Conservation (phyloP, 805 yeast genomes). For the Metschnikowia chrysomelidarum region DNA sequence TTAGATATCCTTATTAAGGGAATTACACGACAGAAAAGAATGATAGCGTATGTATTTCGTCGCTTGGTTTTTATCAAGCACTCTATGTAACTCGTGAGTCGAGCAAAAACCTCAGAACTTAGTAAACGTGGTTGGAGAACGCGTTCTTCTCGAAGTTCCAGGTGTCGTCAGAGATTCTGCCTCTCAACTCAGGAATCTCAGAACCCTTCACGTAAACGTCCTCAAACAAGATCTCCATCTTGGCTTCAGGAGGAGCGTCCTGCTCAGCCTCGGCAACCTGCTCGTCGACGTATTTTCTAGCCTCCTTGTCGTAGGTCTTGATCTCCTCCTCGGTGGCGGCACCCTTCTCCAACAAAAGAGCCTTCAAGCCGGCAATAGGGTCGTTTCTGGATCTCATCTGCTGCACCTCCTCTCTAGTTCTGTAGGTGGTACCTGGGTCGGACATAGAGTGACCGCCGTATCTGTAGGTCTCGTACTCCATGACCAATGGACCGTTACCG, state of each 20-base stretch:
- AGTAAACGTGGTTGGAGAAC: conserved; percentile 47
- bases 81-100: no score
- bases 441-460: conserved; percentile 99
- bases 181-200: conserved; percentile 90
- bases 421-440: conserved; percentile 99
- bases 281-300: conserved; percentile 92
- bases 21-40: no score
- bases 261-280: conserved; percentile 93
- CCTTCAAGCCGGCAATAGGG: conserved; percentile 95
- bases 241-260: conserved; percentile 93
- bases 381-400: conserved; percentile 98
- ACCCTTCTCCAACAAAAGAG: conserved; percentile 73
- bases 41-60: no score
- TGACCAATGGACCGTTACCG: conserved; percentile 94
- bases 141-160: conserved; percentile 69
- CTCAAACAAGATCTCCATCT: conserved; percentile 90
- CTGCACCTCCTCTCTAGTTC: conserved; percentile 99
- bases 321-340: conserved; percentile 94
- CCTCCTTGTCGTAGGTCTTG: conserved; percentile 92
- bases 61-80: no score
- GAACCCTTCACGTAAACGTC: conserved; percentile 95
- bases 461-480: conserved; percentile 98
- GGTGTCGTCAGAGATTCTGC: conserved; percentile 94
- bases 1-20: no score
- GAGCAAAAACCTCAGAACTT: no score